These are phyloP conservation scores for Mortierella sp. DNA, from an alignment of 371 early-diverging fungal genomes.

Conservation along the genomic window DNA sequence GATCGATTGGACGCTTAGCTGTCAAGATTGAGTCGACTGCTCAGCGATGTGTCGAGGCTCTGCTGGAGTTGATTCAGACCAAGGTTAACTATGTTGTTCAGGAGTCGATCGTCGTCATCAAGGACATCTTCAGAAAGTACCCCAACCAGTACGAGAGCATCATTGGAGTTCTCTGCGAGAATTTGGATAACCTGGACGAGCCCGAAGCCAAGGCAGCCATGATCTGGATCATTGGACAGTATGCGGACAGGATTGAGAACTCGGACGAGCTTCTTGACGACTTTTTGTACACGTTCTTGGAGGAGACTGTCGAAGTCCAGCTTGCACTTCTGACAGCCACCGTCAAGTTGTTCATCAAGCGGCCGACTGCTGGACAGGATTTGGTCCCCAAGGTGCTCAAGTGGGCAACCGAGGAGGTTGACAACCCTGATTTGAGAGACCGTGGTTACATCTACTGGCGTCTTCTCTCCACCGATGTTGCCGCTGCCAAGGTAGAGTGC, in stretches of 20 bases:
- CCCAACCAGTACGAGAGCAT: constrained; percentile 94
- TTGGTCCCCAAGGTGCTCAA: constrained; percentile 90
- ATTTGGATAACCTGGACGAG: constrained; percentile 92
- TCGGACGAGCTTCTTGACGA: constrained; percentile 85
- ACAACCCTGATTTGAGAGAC: constrained; percentile 96
- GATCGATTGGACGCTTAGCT: constrained; percentile 94
- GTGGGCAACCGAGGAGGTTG: constrained; percentile 89
- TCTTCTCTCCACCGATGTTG: constrained; percentile 92
- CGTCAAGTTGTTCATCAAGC: constrained; percentile 81
- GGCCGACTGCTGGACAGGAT: constrained; percentile 90
- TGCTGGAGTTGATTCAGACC: constrained; percentile 89
- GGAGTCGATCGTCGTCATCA: constrained; percentile 93
- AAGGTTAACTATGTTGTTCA: constrained; percentile 96
- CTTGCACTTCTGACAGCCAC: constrained; percentile 88
- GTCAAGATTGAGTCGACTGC: constrained; percentile 89
- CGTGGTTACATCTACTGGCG: constrained; percentile 98
- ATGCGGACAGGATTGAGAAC: constrained; percentile 94
- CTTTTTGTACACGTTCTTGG: constrained; percentile 88
- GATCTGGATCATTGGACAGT: constrained; percentile 98
- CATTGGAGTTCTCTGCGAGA: constrained; percentile 89
- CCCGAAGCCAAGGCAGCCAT: constrained; percentile 96
- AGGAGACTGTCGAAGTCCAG: constrained; percentile 85
- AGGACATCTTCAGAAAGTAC: constrained; percentile 96
- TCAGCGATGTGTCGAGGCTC: constrained; percentile 86
- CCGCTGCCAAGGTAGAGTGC: constrained; percentile 75